A percentile compares a stretch with the other conserved stretches of the same genome.
Conservation (phyloP, 2,329 filamentous ascomycete genomes). For the Monilinia aucupariae region DNA sequence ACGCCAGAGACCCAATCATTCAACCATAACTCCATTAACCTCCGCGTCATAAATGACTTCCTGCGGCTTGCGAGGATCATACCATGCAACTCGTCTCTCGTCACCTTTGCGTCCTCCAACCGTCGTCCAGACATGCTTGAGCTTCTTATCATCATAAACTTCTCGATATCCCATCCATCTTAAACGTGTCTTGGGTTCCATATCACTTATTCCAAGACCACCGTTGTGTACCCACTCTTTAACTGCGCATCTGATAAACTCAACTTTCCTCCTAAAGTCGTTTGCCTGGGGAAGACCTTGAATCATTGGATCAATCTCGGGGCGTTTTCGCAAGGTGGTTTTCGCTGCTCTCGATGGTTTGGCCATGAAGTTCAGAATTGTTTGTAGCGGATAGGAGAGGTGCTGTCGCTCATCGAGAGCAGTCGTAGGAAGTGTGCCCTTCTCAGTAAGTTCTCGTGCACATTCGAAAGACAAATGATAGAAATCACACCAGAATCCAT, state of each 20-base stretch:
- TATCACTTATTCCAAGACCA: constrained; percentile 63
- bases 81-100: constrained; percentile 35
- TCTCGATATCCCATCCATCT: constrained; percentile 57
- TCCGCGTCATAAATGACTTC: constrained; percentile 32
- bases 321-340: constrained; percentile 48
- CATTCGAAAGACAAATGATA: constrained; percentile 70
- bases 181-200: constrained; percentile 47
- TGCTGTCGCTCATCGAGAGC: constrained; percentile 66
- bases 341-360: constrained; percentile 45
- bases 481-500: constrained; percentile 72
- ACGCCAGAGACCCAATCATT: constrained; percentile 9
- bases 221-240: constrained; percentile 66
- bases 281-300: constrained; percentile 66
- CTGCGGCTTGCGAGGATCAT: constrained; percentile 33
- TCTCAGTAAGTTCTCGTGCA: constrained; percentile 56
- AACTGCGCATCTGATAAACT: constrained; percentile 63
- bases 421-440: constrained; percentile 63
- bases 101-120: constrained; percentile 60
- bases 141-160: constrained; percentile 45
- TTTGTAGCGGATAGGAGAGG: constrained; percentile 66
- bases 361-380: constrained; percentile 60
- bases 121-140: constrained; percentile 64
- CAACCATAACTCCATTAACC: constrained; percentile 17
- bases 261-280: constrained; percentile 66
- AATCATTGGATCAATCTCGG: constrained; percentile 55